phyloP scores from a whole-genome alignment of 805 yeast genomes.

The Saccharomycopsis oosterbeekiorum region DNA sequence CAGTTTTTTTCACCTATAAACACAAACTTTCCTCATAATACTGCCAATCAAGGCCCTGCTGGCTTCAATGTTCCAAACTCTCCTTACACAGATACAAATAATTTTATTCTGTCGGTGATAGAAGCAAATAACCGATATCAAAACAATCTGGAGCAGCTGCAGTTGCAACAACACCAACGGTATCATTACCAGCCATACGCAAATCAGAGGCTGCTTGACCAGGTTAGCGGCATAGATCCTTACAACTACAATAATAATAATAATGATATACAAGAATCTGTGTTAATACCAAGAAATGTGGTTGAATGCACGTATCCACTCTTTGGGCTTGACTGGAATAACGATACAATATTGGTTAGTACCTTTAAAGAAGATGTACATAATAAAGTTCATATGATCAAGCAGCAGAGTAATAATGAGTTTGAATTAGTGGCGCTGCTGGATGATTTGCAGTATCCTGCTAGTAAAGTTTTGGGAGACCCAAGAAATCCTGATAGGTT shows the following conservation, averaged over 20 bases:
- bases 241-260: not conserved
- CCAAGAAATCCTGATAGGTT: conserved; percentile 37
- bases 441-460: conserved; percentile 47
- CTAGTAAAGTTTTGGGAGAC: conserved; percentile 70
- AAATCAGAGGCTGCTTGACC: not conserved
- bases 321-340: not conserved
- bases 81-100: not conserved
- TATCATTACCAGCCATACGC: not conserved
- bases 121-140: not conserved
- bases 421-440: not conserved
- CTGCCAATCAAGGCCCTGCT: not conserved
- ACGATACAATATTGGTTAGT: not conserved
- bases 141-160: not conserved
- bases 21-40: not conserved
- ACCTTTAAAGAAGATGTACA: not conserved
- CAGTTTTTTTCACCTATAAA: not conserved
- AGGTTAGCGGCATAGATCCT: not conserved
- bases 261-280: not conserved
- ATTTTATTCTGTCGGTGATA: not conserved
- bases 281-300: not conserved
- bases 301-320: not conserved
- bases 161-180: not conserved
- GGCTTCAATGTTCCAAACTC: not conserved
- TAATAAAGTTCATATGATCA: not conserved
- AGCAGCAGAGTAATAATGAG: not conserved